A percentile compares a stretch with the other conserved stretches of the same genome.
Evolutionary conservation across 2,329 filamentous ascomycete genomes (phyloP).

Genomic region (Dryadomyces quercivorus): DNA sequence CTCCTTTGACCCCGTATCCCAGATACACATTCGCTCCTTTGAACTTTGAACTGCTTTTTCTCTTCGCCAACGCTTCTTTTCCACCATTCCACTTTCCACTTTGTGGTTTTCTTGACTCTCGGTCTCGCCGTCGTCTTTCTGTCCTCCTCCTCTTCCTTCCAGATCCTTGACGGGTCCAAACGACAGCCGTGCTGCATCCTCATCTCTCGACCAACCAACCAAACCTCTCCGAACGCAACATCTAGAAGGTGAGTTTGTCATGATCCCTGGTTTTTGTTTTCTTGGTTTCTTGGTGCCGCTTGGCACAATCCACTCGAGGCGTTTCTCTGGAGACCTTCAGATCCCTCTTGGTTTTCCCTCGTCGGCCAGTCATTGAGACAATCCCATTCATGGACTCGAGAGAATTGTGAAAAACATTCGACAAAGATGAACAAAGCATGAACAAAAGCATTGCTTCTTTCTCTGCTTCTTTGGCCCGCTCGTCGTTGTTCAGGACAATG

Average conservation of each 20-base stretch:
- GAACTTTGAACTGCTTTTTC: conserved; percentile 3
- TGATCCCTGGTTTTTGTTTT: neutral
- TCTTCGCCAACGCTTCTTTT: neutral
- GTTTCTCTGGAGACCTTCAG: no score
- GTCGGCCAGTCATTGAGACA: no score
- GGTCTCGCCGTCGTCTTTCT: neutral
- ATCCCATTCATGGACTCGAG: no score
- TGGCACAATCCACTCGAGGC: no score
- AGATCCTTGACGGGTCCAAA: conserved; percentile 13
- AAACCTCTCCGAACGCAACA: neutral
- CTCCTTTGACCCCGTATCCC: neutral
- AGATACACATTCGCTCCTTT: conserved; percentile 7
- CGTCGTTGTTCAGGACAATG: no score
- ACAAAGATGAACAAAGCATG: no score
- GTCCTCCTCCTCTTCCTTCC: neutral
- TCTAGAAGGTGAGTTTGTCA: no score
- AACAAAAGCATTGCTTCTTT: no score
- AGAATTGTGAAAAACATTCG: no score
- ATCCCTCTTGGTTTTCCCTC: no score
- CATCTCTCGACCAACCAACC: conserved; percentile 5
- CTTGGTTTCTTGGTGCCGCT: no score
- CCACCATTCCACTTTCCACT: neutral
- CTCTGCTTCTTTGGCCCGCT: no score
- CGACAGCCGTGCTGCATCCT: conserved; percentile 15
- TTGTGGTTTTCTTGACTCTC: neutral